Percentiles rank a stretch among this genome's conserved stretches.
These are phyloP conservation scores for Clarireedia sp. DNA, from an alignment of 2,329 filamentous ascomycete genomes.

Conservation along the genomic window DNA sequence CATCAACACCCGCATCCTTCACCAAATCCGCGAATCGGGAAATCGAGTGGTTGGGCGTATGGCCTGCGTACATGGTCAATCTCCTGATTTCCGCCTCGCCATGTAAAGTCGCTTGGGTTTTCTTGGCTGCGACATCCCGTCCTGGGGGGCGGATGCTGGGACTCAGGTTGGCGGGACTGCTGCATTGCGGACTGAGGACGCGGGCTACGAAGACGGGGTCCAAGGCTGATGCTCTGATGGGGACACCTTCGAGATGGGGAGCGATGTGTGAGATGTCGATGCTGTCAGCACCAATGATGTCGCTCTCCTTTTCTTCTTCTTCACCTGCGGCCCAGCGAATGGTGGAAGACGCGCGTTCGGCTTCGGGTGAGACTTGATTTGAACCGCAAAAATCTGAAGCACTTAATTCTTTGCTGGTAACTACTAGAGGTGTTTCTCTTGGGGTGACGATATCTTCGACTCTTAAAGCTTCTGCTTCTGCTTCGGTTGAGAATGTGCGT, in stretches of 20 bases:
- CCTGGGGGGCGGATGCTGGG: constrained; percentile 18
- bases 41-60: constrained; percentile 50
- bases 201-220: constrained; percentile 28
- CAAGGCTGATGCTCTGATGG: constrained; percentile 46
- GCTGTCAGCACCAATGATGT: constrained; percentile 24
- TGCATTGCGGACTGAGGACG: constrained; percentile 22
- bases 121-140: constrained; percentile 10
- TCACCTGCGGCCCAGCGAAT: constrained; percentile 3
- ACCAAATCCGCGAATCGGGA: constrained; percentile 42
- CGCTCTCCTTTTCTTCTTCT: background rate
- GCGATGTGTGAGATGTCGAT: constrained; percentile 53
- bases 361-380: constrained; percentile 14
- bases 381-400: constrained; percentile 26
- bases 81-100: constrained; percentile 37
- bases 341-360: constrained; percentile 17
- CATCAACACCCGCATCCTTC: constrained; percentile 4
- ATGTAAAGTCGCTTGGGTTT: constrained; percentile 10
- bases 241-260: constrained; percentile 51
- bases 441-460: constrained; percentile 24
- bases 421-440: constrained; percentile 23
- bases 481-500: constrained; percentile 23
- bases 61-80: constrained; percentile 54
- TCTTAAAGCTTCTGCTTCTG: constrained; percentile 18
- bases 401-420: constrained; percentile 27
- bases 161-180: constrained; percentile 22